Base-by-base conservation (phyloP, 192 early-diverging fungal genomes). In the Oehlia diaphana region DNA sequence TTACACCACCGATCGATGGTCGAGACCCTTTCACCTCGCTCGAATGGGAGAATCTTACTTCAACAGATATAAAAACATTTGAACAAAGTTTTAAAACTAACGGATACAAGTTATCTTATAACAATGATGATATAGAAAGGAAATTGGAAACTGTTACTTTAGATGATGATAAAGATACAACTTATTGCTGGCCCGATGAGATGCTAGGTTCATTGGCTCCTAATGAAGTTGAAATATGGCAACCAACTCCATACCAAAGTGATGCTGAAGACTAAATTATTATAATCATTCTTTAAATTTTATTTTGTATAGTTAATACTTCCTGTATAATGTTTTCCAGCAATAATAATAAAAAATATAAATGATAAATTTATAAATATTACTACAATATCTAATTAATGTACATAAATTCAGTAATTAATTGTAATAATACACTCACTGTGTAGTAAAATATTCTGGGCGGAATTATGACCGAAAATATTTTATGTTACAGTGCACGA, bases 1-100 rank as follows among this genome's bases (percentile, higher is more conserved):
- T 80, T 5, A 69, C 82, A 16, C 62, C 83, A 42, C 80, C 81
- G 2, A 79, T 79, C 2, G 83, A 86, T 19, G 85, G 81, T 2
- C 77, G 82, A 13, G 82, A 81, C 71, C 67, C 49, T 19, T 79
- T 70, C 33, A 33, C 77, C 9, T 67, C 44, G 35, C 19, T 79
- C 13, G 65, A 68, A 13, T 79, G 77, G 77, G n/a, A 58, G 4
- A 71, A 39, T 12, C 14, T 79, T 71, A 39, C 67, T 9, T 33
- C n/a, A 3, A 28, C 21, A 19, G 76, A 78, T 2, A 10, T 35
- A 62, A 23, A 50, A 33, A 44, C 9, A 19, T 70, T 58, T 58
- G 66, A 79, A 61, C 42, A 71, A 70, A n/a, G 21, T 39, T 47
- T 65, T 21, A 23, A 47, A 12, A 78, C 8, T 19, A n/a, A 33